phyloP scores from a whole-genome alignment of 306 rosid species.

The peach (Prunus persica) region Prunus_persica_NCBIv2 NC_034015.1:20202001-20202500 shows the following conservation, averaged over 20 bases:
- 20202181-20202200: conserved; percentile 48
- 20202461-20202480: not conserved
- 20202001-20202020: conserved; percentile 44
- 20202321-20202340: not conserved
- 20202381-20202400: not conserved
- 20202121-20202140: not conserved
- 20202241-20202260: conserved; percentile 49
- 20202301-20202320: conserved; percentile 44
- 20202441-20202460: not conserved
- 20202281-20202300: conserved; percentile 53
- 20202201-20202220: conserved; percentile 43
- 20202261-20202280: conserved; percentile 50
- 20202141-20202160: conserved; percentile 20
- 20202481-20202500: not conserved
- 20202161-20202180: conserved; percentile 42
- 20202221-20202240: conserved; percentile 47
- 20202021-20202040: conserved; percentile 51
- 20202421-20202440: not conserved
- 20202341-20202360: not conserved
- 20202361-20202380: not conserved
- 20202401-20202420: not conserved
- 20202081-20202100: not conserved
- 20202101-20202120: conserved; percentile 11
- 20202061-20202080: conserved; percentile 39
- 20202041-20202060: conserved; percentile 46